Evolutionary conservation across 139 green algal species (phyloP).

Genomic region (Chlorella vulgaris): DNA sequence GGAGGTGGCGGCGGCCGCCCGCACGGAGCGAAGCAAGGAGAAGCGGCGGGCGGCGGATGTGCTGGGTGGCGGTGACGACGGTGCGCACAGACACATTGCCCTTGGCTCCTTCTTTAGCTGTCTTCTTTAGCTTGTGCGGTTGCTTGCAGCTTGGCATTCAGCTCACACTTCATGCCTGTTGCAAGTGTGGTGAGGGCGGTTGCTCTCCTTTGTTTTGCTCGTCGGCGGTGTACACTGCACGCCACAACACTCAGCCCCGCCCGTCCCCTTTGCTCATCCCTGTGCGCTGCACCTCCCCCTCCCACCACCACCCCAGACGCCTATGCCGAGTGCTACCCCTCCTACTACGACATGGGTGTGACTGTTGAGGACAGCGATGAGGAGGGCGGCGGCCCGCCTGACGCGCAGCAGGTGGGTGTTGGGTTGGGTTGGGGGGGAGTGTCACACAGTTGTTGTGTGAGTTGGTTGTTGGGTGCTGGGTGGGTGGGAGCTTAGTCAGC

Average conservation of each 20-base stretch:
- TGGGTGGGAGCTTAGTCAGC: too few relatives aligned
- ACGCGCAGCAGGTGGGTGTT: background rate
- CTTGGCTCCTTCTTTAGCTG: too few relatives aligned
- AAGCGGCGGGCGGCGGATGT: background rate
- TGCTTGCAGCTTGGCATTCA: background rate
- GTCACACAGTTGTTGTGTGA: background rate
- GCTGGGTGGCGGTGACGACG: slow-evolving; percentile 19
- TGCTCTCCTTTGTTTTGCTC: background rate
- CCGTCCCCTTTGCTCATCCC: too few relatives aligned
- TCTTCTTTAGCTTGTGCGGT: background rate
- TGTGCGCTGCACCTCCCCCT: too few relatives aligned
- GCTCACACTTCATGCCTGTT: background rate
- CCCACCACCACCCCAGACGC: too few relatives aligned
- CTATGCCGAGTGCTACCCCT: slow-evolving; percentile 51
- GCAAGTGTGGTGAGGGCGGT: too few relatives aligned
- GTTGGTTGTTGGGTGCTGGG: too few relatives aligned
- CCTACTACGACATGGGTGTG: slow-evolving; percentile 31
- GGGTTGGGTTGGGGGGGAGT: background rate
- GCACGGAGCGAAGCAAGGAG: slow-evolving; percentile 19
- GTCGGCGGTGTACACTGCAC: too few relatives aligned
- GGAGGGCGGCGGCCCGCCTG: slow-evolving; percentile 29
- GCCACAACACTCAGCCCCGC: too few relatives aligned
- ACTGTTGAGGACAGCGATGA: slow-evolving; percentile 41
- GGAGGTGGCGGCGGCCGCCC: background rate
- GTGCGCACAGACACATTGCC: too few relatives aligned